phyloP scores from a whole-genome alignment of 1,284 basidiomycete species.

The Mycena citricolor region DNA sequence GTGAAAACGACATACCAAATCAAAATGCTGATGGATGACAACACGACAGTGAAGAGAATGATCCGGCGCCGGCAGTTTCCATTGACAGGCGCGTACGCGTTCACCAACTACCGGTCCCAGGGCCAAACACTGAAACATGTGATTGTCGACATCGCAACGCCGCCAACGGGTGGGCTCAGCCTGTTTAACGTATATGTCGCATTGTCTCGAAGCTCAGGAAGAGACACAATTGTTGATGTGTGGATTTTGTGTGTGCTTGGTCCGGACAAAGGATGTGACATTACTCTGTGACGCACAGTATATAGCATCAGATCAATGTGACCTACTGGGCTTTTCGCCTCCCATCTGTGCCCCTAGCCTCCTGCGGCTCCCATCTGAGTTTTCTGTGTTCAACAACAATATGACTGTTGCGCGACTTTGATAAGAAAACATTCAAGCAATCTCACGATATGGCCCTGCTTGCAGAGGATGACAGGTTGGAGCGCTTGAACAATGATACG shows the following conservation, averaged over 20 bases:
- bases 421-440: too few species aligned
- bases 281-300: too few species aligned
- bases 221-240: neutral
- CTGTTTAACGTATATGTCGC: neutral
- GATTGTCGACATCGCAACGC: constrained; percentile 32
- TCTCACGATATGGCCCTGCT: neutral
- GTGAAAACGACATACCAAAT: constrained; percentile 21
- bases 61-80: constrained; percentile 26
- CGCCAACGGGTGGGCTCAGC: constrained; percentile 24
- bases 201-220: neutral
- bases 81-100: constrained; percentile 31
- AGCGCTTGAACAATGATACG: neutral
- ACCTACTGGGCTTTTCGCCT: too few species aligned
- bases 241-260: too few species aligned
- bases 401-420: too few species aligned
- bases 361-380: too few species aligned
- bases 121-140: constrained; percentile 33
- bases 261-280: too few species aligned
- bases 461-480: neutral
- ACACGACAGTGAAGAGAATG: constrained; percentile 1
- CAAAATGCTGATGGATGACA: too few species aligned
- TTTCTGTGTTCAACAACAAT: too few species aligned
- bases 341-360: too few species aligned
- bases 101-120: constrained; percentile 36
- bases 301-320: too few species aligned